A percentile compares a stretch with the other conserved stretches of the same genome.
phyloP scores from a whole-genome alignment of 345 rosid species.

The Zanthoxylum bungeanum region DNA sequence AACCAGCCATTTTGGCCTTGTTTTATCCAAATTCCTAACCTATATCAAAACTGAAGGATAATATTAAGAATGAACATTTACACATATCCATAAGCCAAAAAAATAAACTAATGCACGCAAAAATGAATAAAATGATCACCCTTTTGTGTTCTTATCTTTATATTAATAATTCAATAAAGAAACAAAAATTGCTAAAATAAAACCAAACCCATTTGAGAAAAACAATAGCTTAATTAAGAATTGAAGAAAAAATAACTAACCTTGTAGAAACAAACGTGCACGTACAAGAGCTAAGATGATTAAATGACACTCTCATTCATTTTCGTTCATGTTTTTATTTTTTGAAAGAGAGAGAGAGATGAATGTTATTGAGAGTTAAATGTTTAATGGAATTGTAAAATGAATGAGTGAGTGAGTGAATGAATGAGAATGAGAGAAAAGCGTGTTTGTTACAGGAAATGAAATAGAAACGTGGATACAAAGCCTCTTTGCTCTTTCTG shows the following conservation, averaged over 20 bases:
- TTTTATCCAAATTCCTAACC: conserved; percentile 10
- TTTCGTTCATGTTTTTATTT: neutral
- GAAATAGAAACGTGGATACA: too few species aligned
- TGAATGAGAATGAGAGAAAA: conserved; percentile 39
- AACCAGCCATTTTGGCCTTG: conserved; percentile 63
- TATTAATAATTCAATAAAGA: neutral
- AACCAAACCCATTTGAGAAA: neutral
- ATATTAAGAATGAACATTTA: neutral
- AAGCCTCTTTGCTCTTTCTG: too few species aligned
- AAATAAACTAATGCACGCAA: conserved; percentile 12
- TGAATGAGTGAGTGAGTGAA: conserved; percentile 11
- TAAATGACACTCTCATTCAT: conserved; percentile 2
- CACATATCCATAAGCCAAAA: neutral
- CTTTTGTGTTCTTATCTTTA: too few species aligned
- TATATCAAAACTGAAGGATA: conserved; percentile 1
- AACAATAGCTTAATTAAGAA: neutral
- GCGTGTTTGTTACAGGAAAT: too few species aligned
- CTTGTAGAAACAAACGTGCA: conserved; percentile 1
- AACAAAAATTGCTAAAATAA: neutral
- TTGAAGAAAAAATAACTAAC: neutral
- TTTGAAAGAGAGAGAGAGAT: conserved; percentile 1
- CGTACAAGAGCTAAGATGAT: neutral
- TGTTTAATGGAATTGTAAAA: conserved; percentile 7
- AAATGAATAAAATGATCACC: neutral
- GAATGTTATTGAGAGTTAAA: neutral